Conservation (phyloP, 1,284 basidiomycete genomes). For the Sutorius eximius region DNA sequence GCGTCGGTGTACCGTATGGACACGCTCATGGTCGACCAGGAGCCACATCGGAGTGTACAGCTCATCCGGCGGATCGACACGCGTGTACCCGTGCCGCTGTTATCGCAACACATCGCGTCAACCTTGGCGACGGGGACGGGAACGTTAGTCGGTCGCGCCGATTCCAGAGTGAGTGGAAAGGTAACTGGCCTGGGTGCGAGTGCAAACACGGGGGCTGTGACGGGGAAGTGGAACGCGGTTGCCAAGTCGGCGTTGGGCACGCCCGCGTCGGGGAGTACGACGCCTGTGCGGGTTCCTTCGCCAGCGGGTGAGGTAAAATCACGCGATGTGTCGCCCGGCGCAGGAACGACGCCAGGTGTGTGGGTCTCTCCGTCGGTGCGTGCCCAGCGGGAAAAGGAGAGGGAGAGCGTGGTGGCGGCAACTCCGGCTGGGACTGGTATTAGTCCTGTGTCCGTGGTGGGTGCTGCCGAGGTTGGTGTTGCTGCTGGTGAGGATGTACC, state of each 20-base stretch:
- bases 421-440: not conserved
- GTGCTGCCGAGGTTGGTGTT: not conserved
- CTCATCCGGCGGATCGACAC: slow-evolving; percentile 80
- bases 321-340: slow-evolving; percentile 12
- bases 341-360: not conserved
- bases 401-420: slow-evolving; percentile 1
- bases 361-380: slow-evolving; percentile 29
- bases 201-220: not conserved
- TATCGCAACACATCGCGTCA: slow-evolving; percentile 47
- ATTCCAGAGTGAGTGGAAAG: slow-evolving; percentile 40
- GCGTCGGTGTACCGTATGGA: slow-evolving; percentile 80
- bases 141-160: slow-evolving; percentile 44
- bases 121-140: slow-evolving; percentile 38
- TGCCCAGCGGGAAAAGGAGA: slow-evolving; percentile 15
- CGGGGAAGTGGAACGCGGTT: slow-evolving; percentile 21
- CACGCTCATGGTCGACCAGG: slow-evolving; percentile 80
- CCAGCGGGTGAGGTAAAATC: slow-evolving; percentile 9
- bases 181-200: not conserved
- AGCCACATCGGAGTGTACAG: slow-evolving; percentile 79
- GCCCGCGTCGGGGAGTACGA: slow-evolving; percentile 17
- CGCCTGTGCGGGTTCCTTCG: slow-evolving; percentile 24
- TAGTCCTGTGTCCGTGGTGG: not conserved
- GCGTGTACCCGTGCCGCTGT: slow-evolving; percentile 66
- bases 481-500: slow-evolving; percentile 39
- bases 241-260: slow-evolving; percentile 18